phyloP scores from a whole-genome alignment of 2,329 filamentous ascomycete genomes.

The Paraphaeosphaeria sporulosa region DNA sequence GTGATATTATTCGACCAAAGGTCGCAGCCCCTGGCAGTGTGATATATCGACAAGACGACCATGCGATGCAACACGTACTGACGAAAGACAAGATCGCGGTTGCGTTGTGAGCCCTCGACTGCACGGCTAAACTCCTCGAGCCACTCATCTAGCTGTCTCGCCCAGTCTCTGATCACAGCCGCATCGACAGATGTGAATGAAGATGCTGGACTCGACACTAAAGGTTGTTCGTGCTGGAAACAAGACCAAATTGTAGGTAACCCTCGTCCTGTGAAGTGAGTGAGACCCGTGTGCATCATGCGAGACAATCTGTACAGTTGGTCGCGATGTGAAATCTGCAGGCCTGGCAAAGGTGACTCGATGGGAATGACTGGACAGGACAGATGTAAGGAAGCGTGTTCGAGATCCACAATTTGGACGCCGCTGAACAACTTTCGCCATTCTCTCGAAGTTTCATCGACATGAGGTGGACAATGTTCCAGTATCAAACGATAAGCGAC shows the following conservation, averaged over 20 bases:
- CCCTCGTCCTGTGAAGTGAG: slow-evolving; percentile 6
- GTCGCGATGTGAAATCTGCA: slow-evolving; percentile 7
- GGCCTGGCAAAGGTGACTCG: slow-evolving; percentile 7
- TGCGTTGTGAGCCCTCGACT: slow-evolving; percentile 1
- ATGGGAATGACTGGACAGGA: slow-evolving; percentile 7
- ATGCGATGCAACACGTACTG: slow-evolving; percentile 10
- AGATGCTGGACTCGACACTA: background rate
- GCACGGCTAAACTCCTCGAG: slow-evolving; percentile 8
- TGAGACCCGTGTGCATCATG: slow-evolving; percentile 13
- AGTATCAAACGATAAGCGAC: slow-evolving; percentile 9
- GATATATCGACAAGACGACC: slow-evolving; percentile 8
- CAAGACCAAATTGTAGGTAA: slow-evolving; percentile 11
- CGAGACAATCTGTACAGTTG: slow-evolving; percentile 9
- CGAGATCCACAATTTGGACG: slow-evolving; percentile 8
- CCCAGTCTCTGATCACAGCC: slow-evolving; percentile 9
- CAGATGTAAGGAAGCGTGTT: slow-evolving; percentile 6
- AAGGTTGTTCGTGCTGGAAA: slow-evolving; percentile 1
- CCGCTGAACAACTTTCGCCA: slow-evolving; percentile 10
- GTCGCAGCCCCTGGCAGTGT: slow-evolving; percentile 7
- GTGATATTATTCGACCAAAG: slow-evolving; percentile 9
- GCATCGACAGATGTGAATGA: slow-evolving; percentile 7
- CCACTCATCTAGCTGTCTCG: slow-evolving; percentile 11
- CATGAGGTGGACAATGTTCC: slow-evolving; percentile 7
- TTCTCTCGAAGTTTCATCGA: slow-evolving; percentile 9
- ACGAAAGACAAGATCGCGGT: slow-evolving; percentile 8